phyloP scores from a whole-genome alignment of 1,284 basidiomycete species.

The Ustilago tritici region DNA sequence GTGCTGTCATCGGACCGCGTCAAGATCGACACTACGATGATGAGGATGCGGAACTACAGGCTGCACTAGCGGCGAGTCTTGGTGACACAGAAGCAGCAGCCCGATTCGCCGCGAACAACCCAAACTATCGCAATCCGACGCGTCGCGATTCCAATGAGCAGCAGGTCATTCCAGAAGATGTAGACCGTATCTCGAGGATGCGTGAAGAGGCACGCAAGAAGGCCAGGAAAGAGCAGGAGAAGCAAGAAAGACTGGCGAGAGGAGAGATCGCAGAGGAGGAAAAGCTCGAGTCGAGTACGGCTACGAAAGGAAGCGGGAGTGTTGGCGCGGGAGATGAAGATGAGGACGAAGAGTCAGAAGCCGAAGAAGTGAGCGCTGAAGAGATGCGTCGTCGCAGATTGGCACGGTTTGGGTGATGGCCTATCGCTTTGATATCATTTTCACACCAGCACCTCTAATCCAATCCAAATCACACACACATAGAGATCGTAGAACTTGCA shows the following conservation, averaged over 20 bases:
- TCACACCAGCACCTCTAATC: constrained; percentile 1
- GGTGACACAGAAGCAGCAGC: constrained; percentile 45
- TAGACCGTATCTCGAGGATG: constrained; percentile 54
- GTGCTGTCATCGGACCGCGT: constrained; percentile 42
- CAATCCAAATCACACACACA: neutral
- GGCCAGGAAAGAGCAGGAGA: constrained; percentile 45
- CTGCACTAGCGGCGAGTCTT: constrained; percentile 60
- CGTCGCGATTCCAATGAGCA: constrained; percentile 22
- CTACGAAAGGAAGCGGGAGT: constrained; percentile 5
- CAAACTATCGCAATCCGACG: constrained; percentile 2
- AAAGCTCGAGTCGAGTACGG: neutral
- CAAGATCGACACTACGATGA: constrained; percentile 60
- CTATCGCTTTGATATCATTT: neutral
- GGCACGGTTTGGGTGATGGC: constrained; percentile 44
- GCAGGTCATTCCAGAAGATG: constrained; percentile 52
- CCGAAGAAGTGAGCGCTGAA: constrained; percentile 54
- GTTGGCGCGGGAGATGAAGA: constrained; percentile 41
- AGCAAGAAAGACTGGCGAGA: constrained; percentile 30
- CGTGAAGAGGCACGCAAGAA: constrained; percentile 52
- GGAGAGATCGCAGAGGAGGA: constrained; percentile 32
- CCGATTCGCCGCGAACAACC: constrained; percentile 24
- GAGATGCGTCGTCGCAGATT: constrained; percentile 56
- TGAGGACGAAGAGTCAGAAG: constrained; percentile 53
- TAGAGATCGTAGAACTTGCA: neutral
- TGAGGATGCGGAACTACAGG: constrained; percentile 63